These are phyloP conservation scores for Euphorbia schlechtendalii DNA, from an alignment of 441 rosid species.

Conservation along the genomic window DNA sequence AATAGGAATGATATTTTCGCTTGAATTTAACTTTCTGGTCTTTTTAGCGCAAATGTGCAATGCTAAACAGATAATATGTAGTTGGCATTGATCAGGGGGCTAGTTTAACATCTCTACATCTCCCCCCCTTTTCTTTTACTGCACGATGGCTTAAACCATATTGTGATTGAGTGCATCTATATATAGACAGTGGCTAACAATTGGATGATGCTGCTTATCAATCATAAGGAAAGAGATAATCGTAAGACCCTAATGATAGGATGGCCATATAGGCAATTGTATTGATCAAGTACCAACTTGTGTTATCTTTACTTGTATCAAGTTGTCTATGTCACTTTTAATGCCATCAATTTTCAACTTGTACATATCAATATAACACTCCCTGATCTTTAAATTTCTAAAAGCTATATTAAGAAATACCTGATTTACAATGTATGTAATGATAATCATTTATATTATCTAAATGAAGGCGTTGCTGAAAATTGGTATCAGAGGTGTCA, in stretches of 20 bases:
- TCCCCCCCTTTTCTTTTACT: not conserved
- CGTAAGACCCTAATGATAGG: not conserved
- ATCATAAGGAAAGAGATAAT: not conserved
- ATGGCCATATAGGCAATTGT: not conserved
- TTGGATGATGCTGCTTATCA: not conserved
- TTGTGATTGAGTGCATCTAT: not conserved
- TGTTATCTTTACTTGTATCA: not conserved
- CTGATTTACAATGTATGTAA: not conserved
- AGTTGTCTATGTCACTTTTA: not conserved
- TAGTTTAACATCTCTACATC: not conserved
- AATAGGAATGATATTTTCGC: not conserved
- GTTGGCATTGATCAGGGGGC: not conserved
- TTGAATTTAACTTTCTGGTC: not conserved
- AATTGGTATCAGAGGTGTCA: slow-evolving; percentile 84
- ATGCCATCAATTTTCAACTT: not conserved
- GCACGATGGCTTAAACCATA: not conserved
- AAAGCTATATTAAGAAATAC: not conserved
- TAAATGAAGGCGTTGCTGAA: slow-evolving; percentile 53
- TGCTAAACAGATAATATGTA: not conserved
- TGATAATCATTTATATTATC: slow-evolving; percentile 12
- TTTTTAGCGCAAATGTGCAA: not conserved
- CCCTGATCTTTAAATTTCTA: not conserved
- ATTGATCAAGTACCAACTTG: not conserved
- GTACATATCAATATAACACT: not conserved
- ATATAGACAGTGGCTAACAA: not conserved